Percentiles rank a stretch among this genome's conserved stretches.
phyloP scores from a whole-genome alignment of 495 filamentous ascomycete genomes.

The Aspergillus avenaceus region DNA sequence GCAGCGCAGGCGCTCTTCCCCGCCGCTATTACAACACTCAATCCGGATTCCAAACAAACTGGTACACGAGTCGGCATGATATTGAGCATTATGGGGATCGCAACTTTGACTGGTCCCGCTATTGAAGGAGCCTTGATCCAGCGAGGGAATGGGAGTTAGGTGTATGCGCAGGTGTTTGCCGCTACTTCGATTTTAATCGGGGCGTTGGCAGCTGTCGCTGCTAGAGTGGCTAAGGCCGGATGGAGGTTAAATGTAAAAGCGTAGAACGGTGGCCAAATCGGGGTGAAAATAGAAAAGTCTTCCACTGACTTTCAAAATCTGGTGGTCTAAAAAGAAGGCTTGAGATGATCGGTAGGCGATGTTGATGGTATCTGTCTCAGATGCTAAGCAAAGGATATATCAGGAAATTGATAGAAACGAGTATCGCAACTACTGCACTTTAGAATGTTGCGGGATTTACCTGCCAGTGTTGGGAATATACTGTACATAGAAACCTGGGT shows the following conservation, averaged over 20 bases:
- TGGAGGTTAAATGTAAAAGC: constrained; percentile 1
- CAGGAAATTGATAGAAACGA: too few relatives aligned
- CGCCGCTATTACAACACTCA: constrained; percentile 50
- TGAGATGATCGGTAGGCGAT: too few relatives aligned
- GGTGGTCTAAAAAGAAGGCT: too few relatives aligned
- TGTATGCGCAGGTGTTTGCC: constrained; percentile 45
- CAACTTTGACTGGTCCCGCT: constrained; percentile 58
- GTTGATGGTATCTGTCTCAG: too few relatives aligned
- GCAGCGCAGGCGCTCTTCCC: constrained; percentile 60
- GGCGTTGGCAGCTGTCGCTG: constrained; percentile 24
- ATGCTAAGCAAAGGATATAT: too few relatives aligned
- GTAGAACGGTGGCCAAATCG: too few relatives aligned
- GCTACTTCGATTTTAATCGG: constrained; percentile 35
- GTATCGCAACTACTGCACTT: too few relatives aligned
- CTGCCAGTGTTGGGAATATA: too few relatives aligned
- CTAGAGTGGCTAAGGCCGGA: constrained; percentile 25
- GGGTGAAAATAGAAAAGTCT: too few relatives aligned
- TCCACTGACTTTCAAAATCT: too few relatives aligned
- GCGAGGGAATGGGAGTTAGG: constrained; percentile 36
- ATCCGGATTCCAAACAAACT: constrained; percentile 53
- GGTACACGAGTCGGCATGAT: constrained; percentile 71
- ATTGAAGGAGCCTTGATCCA: constrained; percentile 53
- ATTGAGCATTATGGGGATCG: constrained; percentile 60
- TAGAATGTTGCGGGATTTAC: too few relatives aligned
- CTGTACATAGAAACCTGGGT: too few relatives aligned